phyloP scores from a whole-genome alignment of 2,329 filamentous ascomycete genomes.

The Hawksworthiomyces lignivorus region DNA sequence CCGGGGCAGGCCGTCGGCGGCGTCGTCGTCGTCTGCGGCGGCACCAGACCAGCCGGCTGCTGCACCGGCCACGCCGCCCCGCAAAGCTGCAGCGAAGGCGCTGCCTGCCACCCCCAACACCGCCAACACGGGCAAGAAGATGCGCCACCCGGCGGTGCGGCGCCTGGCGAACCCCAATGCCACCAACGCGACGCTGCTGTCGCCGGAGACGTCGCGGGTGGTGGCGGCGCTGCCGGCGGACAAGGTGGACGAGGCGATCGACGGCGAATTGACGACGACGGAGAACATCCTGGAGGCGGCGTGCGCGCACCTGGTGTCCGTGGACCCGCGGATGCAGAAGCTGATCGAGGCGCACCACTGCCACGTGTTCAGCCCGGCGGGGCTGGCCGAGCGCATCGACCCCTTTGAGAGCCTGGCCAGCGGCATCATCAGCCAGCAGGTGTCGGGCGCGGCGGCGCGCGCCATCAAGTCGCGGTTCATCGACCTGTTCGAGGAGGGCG shows the following conservation, averaged over 20 bases:
- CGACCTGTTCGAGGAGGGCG: conserved; percentile 49
- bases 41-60: not conserved
- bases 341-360: conserved; percentile 71
- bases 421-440: conserved; percentile 93
- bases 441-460: conserved; percentile 83
- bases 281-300: conserved; percentile 68
- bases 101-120: conserved; percentile 23
- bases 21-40: not conserved
- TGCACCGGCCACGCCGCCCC: conserved; percentile 39
- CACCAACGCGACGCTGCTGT: conserved; percentile 65
- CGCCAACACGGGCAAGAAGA: conserved; percentile 21
- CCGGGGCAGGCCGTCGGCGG: conserved; percentile 1
- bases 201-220: conserved; percentile 59
- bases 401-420: conserved; percentile 78
- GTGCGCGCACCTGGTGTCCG: conserved; percentile 61
- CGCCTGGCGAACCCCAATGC: conserved; percentile 55
- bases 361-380: conserved; percentile 69
- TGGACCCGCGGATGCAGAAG: conserved; percentile 64
- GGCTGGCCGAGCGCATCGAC: conserved; percentile 77
- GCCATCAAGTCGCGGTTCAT: conserved; percentile 85
- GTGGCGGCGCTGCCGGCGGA: conserved; percentile 37
- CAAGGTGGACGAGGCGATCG: conserved; percentile 34
- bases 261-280: conserved; percentile 45
- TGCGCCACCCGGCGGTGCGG: conserved; percentile 33
- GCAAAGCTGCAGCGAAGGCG: conserved; percentile 33